Percentiles rank a stretch among this genome's conserved stretches.
phyloP scores from a whole-genome alignment of 441 rosid genomes.

The Codiaeum variegatum region DNA sequence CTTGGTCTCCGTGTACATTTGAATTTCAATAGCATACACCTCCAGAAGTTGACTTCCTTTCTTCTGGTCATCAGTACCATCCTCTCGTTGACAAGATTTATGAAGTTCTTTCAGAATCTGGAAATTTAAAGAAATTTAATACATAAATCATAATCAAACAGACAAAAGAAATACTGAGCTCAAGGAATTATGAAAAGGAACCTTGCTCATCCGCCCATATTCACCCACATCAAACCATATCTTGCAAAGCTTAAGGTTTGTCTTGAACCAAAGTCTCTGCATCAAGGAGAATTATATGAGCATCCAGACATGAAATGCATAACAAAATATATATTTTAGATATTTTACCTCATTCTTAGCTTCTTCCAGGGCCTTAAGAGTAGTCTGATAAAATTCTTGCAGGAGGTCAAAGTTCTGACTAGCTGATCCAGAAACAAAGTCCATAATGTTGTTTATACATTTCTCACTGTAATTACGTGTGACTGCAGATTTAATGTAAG shows the following conservation, averaged over 20 bases:
- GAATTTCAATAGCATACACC: constrained; percentile 96
- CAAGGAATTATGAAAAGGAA: constrained; percentile 24
- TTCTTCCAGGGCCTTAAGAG: constrained; percentile 96
- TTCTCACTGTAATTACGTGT: constrained; percentile 96
- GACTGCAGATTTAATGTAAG: constrained; percentile 96
- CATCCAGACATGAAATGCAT: constrained; percentile 15
- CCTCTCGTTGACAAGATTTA: constrained; percentile 95
- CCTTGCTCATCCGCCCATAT: constrained; percentile 97
- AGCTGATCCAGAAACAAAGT: constrained; percentile 97
- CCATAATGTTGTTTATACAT: constrained; percentile 98
- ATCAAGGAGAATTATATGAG: constrained; percentile 19
- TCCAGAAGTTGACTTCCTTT: constrained; percentile 99
- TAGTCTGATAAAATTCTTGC: constrained; percentile 92
- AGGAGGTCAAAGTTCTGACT: constrained; percentile 83
- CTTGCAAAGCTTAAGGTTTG: constrained; percentile 96
- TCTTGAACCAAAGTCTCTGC: constrained; percentile 99
- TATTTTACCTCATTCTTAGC: constrained; percentile 90
- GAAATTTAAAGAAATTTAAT: constrained; percentile 14
- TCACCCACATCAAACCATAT: constrained; percentile 98
- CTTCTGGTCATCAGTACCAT: constrained; percentile 98
- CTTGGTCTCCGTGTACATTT: constrained; percentile 97
- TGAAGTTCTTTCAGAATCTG: constrained; percentile 95
- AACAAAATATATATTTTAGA: background rate
- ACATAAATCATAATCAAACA: background rate
- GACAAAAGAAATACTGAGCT: background rate